Percentiles rank a stretch among this genome's conserved stretches.
Evolutionary conservation across 2,329 filamentous ascomycete genomes (phyloP).

Genomic region (Fusarium sp.): DNA sequence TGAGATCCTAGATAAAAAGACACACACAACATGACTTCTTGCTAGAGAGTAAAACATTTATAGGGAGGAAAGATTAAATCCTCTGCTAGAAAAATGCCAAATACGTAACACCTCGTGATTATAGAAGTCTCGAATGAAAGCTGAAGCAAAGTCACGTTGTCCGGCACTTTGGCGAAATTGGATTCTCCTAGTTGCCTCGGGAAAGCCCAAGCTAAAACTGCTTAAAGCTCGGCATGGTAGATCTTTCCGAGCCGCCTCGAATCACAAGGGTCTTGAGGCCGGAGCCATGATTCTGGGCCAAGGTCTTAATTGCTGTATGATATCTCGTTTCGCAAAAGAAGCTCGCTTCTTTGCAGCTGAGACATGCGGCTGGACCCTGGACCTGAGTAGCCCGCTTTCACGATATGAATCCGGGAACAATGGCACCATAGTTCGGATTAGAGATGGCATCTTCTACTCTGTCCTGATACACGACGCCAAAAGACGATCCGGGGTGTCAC

Average conservation of each 20-base stretch:
- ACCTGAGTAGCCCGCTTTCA: conserved; percentile 14
- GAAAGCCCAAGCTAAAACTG: conserved; percentile 13
- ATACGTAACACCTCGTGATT: conserved; percentile 18
- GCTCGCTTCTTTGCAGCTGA: conserved; percentile 2
- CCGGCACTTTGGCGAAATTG: conserved; percentile 43
- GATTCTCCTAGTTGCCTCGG: conserved; percentile 20
- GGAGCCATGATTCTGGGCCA: background rate
- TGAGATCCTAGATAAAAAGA: background rate
- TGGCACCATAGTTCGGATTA: conserved; percentile 29
- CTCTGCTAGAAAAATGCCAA: background rate
- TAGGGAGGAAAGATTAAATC: background rate
- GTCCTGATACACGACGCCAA: background rate
- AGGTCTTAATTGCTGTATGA: background rate
- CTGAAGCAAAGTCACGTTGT: conserved; percentile 37
- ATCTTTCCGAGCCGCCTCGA: conserved; percentile 41
- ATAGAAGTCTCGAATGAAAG: conserved; percentile 15
- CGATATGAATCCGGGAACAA: conserved; percentile 33
- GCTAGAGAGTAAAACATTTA: background rate
- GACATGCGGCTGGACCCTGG: background rate
- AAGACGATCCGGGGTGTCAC: conserved; percentile 23
- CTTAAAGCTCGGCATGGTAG: conserved; percentile 36
- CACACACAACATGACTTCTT: background rate
- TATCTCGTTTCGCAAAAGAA: background rate
- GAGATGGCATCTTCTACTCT: background rate
- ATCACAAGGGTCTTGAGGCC: conserved; percentile 3